Evolutionary conservation across 495 filamentous ascomycete species (phyloP), one percentile per base, ranked within the genome.

Genomic region (Penicillium canariense): DNA sequence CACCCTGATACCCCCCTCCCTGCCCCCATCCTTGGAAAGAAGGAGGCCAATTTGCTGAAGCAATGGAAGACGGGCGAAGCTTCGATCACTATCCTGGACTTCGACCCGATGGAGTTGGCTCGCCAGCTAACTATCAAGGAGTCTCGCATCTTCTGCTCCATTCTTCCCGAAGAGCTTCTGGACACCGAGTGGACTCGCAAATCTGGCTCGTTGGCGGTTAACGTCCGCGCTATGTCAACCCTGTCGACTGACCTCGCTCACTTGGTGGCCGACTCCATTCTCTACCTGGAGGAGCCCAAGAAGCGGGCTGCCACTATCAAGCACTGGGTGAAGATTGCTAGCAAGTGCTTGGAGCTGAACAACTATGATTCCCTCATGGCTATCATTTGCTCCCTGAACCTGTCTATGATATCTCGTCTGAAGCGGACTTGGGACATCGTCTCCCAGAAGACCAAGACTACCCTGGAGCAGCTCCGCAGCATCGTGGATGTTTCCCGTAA

Each of bases 301-400:
- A 95, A 90, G 74, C 84, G 95, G 30, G 94, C 95, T 2, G 67
- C 78, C 2, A 85, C 91, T 40, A 94, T 99, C 76, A 97, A 99
- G 76, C 91, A 97, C 61, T 99, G 95, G 95, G 89, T 96, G 50
- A 99, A 99, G 77, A 88, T 97, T 56, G 88, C 90, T 2, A 84
- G 87, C 65, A 88, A 87, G 56, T 96, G 91, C 62, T 76, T 95
- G 10, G 86, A 90, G 55, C 78, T 99, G 7, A 88, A 91, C 71
- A 99, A 99, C 73, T 99, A 97, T 67, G 92, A 97, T 63, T 89
- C 90, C 1, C 77, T 97, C 35, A 96, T 96, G 90, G 91, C 93
- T 11, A 96, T 99, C 63, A 89, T 96, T 65, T 96, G 92, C 76
- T 90, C 88, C 0, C 69, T 99, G 42, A 92, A 94, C 68, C 89